Percentiles rank a stretch among this genome's conserved stretches.
These are phyloP conservation scores for Limnanthes douglasii DNA, from an alignment of 345 rosid species.

Conservation along the genomic window DNA sequence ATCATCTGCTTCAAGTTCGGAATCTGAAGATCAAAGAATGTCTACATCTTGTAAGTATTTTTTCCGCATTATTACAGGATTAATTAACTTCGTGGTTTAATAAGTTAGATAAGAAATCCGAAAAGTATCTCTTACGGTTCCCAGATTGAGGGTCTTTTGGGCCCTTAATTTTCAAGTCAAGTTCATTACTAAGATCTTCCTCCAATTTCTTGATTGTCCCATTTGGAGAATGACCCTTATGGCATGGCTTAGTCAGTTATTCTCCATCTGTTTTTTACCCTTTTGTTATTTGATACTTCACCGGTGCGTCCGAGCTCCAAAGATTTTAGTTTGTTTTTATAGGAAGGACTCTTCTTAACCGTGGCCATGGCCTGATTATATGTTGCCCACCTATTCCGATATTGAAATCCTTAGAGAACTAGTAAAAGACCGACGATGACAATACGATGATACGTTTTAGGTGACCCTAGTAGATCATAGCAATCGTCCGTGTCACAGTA, in stretches of 20 bases:
- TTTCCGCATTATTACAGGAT: too few relatives aligned
- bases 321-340: slow-evolving; percentile 74
- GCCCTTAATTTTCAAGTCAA: slow-evolving; percentile 81
- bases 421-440: slow-evolving; percentile 78
- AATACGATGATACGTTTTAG: slow-evolving; percentile 70
- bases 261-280: slow-evolving; percentile 58
- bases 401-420: slow-evolving; percentile 77
- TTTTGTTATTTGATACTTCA: slow-evolving; percentile 65
- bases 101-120: too few relatives aligned
- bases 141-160: slow-evolving; percentile 74
- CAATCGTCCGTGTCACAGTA: slow-evolving; percentile 98
- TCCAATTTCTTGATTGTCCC: slow-evolving; percentile 66
- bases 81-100: too few relatives aligned
- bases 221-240: too few relatives aligned
- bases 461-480: slow-evolving; percentile 80
- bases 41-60: too few relatives aligned
- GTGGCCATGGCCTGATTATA: slow-evolving; percentile 87
- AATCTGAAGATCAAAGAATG: too few relatives aligned
- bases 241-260: slow-evolving; percentile 3
- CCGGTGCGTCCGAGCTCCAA: slow-evolving; percentile 83
- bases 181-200: slow-evolving; percentile 91
- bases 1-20: too few relatives aligned
- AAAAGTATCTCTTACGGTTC: too few relatives aligned
- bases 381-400: slow-evolving; percentile 66
- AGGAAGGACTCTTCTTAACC: slow-evolving; percentile 89